Evolutionary conservation across 1,284 basidiomycete species (phyloP).

Genomic region (Ceratobasidium sp.): DNA sequence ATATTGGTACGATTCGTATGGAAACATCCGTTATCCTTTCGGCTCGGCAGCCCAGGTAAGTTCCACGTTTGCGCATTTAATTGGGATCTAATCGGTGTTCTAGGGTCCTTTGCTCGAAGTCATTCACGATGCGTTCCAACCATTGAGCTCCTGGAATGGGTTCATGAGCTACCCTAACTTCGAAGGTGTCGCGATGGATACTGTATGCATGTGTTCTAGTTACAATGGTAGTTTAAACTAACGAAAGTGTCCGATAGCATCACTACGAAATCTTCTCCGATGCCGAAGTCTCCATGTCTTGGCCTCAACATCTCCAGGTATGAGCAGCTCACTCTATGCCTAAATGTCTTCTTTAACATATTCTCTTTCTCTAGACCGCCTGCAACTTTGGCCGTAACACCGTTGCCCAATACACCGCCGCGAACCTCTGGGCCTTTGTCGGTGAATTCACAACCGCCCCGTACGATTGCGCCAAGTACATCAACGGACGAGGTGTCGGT

Average conservation of each 20-base stretch:
- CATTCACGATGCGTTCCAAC: constrained; percentile 90
- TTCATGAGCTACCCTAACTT: constrained; percentile 68
- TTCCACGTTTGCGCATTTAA: constrained; percentile 51
- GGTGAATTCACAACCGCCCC: constrained; percentile 89
- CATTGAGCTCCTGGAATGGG: constrained; percentile 78
- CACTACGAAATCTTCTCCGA: constrained; percentile 85
- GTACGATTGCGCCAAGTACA: constrained; percentile 86
- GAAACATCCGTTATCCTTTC: constrained; percentile 73
- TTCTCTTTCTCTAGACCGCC: constrained; percentile 59
- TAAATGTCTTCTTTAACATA: background rate
- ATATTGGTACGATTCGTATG: constrained; percentile 81
- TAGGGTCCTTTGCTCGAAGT: constrained; percentile 76
- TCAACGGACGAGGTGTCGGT: constrained; percentile 61
- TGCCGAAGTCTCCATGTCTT: constrained; percentile 64
- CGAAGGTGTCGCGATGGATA: constrained; percentile 67
- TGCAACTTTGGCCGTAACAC: constrained; percentile 60
- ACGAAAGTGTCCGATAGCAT: constrained; percentile 62
- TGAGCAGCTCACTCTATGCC: constrained; percentile 37
- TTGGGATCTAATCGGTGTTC: constrained; percentile 47
- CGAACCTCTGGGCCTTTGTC: constrained; percentile 79
- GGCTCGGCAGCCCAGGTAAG: constrained; percentile 1
- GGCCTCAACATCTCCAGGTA: constrained; percentile 72
- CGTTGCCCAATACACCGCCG: constrained; percentile 55
- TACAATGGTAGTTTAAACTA: constrained; percentile 59
- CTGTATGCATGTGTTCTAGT: constrained; percentile 57